These are phyloP conservation scores for Apium graveolens DNA, from an alignment of 129 eudicot species.

Conservation along the genomic window DNA sequence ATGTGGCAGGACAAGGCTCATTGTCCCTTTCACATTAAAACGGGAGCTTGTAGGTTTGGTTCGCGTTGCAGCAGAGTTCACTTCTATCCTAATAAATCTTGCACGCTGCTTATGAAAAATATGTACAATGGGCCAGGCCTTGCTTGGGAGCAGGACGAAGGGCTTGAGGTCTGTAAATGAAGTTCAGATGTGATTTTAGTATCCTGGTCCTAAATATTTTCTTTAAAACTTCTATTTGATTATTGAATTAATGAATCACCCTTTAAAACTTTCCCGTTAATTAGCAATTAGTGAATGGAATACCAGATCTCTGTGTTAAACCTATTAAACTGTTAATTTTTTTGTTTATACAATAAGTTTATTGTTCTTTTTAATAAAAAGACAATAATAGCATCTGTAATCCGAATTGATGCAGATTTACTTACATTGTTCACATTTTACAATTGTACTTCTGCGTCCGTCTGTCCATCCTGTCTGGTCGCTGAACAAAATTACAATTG, in stretches of 20 bases:
- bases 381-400: background rate
- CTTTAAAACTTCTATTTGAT: background rate
- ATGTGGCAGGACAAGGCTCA: conserved; percentile 93
- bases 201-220: conserved; percentile 77
- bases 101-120: conserved; percentile 86
- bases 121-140: conserved; percentile 98
- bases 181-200: conserved; percentile 71
- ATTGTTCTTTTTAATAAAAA: background rate
- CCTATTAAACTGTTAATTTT: background rate
- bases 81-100: conserved; percentile 86
- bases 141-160: conserved; percentile 99
- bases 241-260: background rate
- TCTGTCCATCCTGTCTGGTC: background rate
- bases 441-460: background rate
- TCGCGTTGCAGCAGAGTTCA: conserved; percentile 85
- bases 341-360: background rate
- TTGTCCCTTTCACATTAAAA: conserved; percentile 96
- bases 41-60: conserved; percentile 98
- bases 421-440: background rate
- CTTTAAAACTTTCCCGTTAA: background rate
- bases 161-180: conserved; percentile 99
- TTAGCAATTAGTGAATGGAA: background rate
- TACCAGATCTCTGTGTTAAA: background rate
- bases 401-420: background rate
- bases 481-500: background rate